phyloP scores from a whole-genome alignment of 306 rosid species.

The Macrotyloma uniflorum region DNA sequence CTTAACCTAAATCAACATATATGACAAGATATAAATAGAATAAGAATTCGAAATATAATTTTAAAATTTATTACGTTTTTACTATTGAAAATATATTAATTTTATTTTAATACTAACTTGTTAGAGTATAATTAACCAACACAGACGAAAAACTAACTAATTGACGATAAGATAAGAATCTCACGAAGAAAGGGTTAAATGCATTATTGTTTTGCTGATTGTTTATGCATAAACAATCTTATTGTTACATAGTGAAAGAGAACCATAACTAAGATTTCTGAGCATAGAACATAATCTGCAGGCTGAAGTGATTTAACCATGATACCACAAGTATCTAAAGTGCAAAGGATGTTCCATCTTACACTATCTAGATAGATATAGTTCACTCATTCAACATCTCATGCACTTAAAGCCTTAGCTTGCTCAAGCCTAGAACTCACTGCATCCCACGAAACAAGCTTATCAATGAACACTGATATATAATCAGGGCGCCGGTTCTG shows the following conservation, averaged over 20 bases:
- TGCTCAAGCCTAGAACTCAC: conserved; percentile 62
- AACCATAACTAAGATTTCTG: not conserved
- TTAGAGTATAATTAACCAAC: no score
- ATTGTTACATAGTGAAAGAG: not conserved
- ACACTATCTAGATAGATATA: not conserved
- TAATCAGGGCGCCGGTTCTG: conserved; percentile 73
- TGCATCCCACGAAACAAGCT: conserved; percentile 81
- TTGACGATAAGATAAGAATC: no score
- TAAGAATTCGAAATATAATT: no score
- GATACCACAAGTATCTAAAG: not conserved
- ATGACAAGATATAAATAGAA: no score
- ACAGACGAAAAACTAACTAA: no score
- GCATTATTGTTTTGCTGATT: not conserved
- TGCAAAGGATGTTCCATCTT: not conserved
- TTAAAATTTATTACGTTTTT: no score
- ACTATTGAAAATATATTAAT: no score
- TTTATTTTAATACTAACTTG: no score
- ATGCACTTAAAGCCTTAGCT: conserved; percentile 56
- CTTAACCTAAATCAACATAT: no score
- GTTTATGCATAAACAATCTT: not conserved
- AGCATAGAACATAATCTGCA: conserved; percentile 12
- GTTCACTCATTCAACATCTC: not conserved
- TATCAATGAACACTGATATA: conserved; percentile 63
- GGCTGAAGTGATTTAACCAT: not conserved
- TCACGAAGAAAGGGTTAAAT: no score